phyloP scores from a whole-genome alignment of 1,284 basidiomycete species.

The Gomphus sp. region DNA sequence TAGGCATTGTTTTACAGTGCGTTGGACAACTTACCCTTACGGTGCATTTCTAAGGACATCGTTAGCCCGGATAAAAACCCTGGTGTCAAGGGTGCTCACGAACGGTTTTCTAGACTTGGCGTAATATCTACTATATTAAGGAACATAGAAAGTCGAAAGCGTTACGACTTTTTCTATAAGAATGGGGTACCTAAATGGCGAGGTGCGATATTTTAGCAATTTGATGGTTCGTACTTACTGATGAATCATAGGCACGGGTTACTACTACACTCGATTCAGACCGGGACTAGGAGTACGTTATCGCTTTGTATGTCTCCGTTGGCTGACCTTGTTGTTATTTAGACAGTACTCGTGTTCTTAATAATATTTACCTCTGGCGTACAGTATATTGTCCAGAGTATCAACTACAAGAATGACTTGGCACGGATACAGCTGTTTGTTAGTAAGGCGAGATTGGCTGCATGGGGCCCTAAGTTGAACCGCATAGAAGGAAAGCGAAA shows the following conservation, averaged over 20 bases:
- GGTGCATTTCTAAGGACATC: background rate
- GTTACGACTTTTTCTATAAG: slow-evolving; percentile 90
- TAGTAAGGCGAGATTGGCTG: slow-evolving; percentile 52
- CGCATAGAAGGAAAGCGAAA: slow-evolving; percentile 57
- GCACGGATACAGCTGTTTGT: slow-evolving; percentile 60
- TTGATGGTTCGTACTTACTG: background rate
- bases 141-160: slow-evolving; percentile 64
- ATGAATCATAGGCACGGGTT: slow-evolving; percentile 44
- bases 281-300: slow-evolving; percentile 70
- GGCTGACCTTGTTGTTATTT: slow-evolving; percentile 13
- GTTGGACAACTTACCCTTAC: background rate
- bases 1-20: slow-evolving; percentile 6
- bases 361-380: slow-evolving; percentile 61
- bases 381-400: slow-evolving; percentile 69
- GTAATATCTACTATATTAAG: slow-evolving; percentile 79
- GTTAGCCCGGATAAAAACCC: slow-evolving; percentile 89
- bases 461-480: slow-evolving; percentile 67
- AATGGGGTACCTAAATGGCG: slow-evolving; percentile 87
- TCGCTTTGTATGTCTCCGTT: background rate
- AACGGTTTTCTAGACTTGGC: slow-evolving; percentile 81
- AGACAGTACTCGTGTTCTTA: slow-evolving; percentile 74
- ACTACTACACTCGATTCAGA: slow-evolving; percentile 89
- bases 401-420: slow-evolving; percentile 71
- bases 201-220: slow-evolving; percentile 23
- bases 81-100: slow-evolving; percentile 69